These are phyloP conservation scores for Ogataea pilisensis DNA, from an alignment of 805 yeast genomes.

Conservation along the genomic window DNA sequence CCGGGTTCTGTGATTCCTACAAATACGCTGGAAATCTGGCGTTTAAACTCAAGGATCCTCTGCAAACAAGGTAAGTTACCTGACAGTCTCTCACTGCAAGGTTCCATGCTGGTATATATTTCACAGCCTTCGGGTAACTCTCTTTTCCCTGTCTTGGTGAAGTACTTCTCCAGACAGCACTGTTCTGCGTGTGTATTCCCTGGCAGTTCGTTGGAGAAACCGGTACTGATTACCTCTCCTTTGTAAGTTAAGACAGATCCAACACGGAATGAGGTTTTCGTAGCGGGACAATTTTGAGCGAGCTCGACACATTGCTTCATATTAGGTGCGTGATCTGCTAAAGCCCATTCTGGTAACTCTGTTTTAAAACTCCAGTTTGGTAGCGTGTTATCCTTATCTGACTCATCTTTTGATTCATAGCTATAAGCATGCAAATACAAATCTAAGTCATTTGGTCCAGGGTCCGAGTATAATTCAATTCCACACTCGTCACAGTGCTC, in stretches of 20 bases:
- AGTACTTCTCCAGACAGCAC: slow-evolving; percentile 80
- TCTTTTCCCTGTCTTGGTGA: slow-evolving; percentile 30
- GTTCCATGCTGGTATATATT: slow-evolving; percentile 95
- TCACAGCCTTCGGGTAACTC: slow-evolving; percentile 72
- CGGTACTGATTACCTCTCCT: slow-evolving; percentile 67
- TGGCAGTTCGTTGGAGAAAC: slow-evolving; percentile 84
- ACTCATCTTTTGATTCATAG: slow-evolving; percentile 50
- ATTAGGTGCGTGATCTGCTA: slow-evolving; percentile 48
- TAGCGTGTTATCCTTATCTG: no score
- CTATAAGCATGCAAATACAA: slow-evolving; percentile 89
- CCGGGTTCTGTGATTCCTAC: slow-evolving; percentile 93
- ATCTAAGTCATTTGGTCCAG: slow-evolving; percentile 82
- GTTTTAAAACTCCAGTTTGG: slow-evolving; percentile 77
- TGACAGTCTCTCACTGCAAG: slow-evolving; percentile 83
- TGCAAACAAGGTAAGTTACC: slow-evolving; percentile 89
- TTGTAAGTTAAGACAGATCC: slow-evolving; percentile 80
- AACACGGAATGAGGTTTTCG: slow-evolving; percentile 87
- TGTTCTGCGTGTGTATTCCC: slow-evolving; percentile 99
- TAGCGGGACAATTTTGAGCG: slow-evolving; percentile 77
- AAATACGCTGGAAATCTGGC: slow-evolving; percentile 63
- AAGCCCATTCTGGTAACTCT: slow-evolving; percentile 80
- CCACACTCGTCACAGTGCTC: slow-evolving; percentile 60
- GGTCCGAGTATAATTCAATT: slow-evolving; percentile 74
- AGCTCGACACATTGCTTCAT: slow-evolving; percentile 76
- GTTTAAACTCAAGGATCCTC: slow-evolving; percentile 53